phyloP scores from a whole-genome alignment of 2,329 filamentous ascomycete genomes.

The Clarireedia paspali region DNA sequence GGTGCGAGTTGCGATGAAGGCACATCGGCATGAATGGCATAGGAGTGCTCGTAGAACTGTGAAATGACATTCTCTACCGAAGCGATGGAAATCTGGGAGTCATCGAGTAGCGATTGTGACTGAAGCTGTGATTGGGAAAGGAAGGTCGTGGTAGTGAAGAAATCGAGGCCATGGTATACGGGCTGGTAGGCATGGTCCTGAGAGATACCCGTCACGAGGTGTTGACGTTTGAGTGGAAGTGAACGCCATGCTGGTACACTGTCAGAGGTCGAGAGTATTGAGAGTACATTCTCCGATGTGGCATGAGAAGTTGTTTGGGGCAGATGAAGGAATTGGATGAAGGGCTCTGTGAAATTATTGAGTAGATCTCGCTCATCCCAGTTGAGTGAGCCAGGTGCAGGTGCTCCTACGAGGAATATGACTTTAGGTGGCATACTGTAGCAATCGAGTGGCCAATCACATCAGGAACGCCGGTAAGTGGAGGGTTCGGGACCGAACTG shows the following conservation, averaged over 20 bases:
- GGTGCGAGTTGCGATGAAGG: slow-evolving; percentile 50
- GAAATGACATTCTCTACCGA: slow-evolving; percentile 36
- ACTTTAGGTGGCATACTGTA: slow-evolving; percentile 6
- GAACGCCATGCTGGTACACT: slow-evolving; percentile 41
- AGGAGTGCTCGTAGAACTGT: slow-evolving; percentile 72
- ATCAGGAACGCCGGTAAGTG: background rate
- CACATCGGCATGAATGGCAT: slow-evolving; percentile 60
- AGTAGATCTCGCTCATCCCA: slow-evolving; percentile 48
- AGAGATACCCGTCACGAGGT: slow-evolving; percentile 43
- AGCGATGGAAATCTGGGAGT: background rate
- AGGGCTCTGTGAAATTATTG: slow-evolving; percentile 35
- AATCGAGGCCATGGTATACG: slow-evolving; percentile 30
- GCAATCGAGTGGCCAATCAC: background rate
- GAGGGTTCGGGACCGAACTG: background rate
- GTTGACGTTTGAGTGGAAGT: slow-evolving; percentile 40
- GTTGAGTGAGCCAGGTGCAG: slow-evolving; percentile 41
- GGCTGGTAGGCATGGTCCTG: slow-evolving; percentile 35
- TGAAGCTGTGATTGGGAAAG: background rate
- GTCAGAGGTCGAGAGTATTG: slow-evolving; percentile 7
- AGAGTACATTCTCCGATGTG: background rate
- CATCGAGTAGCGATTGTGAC: background rate
- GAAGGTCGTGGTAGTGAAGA: slow-evolving; percentile 38
- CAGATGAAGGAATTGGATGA: slow-evolving; percentile 34
- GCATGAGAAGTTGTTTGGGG: background rate
- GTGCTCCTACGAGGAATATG: slow-evolving; percentile 36